Base-by-base conservation (phyloP, 2,329 filamentous ascomycete species). In the Phyllosticta citriasiana region DNA sequence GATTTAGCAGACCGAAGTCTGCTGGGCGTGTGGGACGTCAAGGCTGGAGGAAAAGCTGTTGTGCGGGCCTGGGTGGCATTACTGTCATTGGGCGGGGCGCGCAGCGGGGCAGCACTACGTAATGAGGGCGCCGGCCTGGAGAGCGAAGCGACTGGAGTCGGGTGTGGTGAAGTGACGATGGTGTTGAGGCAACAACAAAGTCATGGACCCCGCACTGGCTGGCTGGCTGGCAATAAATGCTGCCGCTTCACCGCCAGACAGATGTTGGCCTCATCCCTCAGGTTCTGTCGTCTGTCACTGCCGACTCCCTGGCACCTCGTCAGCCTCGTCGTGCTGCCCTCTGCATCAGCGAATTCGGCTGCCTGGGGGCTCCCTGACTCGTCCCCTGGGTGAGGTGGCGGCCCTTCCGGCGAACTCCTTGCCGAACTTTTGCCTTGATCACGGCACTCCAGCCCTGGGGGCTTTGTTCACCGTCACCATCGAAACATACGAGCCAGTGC, bases 1-100 rank as follows among this genome's bases (percentile, higher is more conserved):
- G 61, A 62, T 58, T 62, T 63, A 59, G 62, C 55, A 64, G 55
- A 57, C 65, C 63, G 63, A 64, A 64, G 61, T 54, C 63, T 65
- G 65, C 55, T 59, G 58, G 40, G 58, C 52, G 56, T 53, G 62
- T 59, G 53, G 63, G 62, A 60, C 57, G 33, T 62, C 63, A 62
- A 62, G 51, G 53, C 60, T 47, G 61, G 59, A 52, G 58, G 56
- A 59, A 60, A 55, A 55, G 58, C 55, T 56, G 58, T 47, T 35
- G 56, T 47, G 53, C 53, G 53, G 58, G 58, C 58, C 58, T 60
- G 55, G 33, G 55, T 60, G 40, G 57, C 57, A 56, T 47, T 47
- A 47, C 40, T 47, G 40, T 47, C 40, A 47, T 53, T 52, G 53
- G 53, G 58, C 58, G 58, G 58, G 58, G 58, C 58, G 62, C 57